These are phyloP conservation scores for Gastrolobium bilobum DNA, from an alignment of 306 rosid species.

Conservation along the genomic window DNA sequence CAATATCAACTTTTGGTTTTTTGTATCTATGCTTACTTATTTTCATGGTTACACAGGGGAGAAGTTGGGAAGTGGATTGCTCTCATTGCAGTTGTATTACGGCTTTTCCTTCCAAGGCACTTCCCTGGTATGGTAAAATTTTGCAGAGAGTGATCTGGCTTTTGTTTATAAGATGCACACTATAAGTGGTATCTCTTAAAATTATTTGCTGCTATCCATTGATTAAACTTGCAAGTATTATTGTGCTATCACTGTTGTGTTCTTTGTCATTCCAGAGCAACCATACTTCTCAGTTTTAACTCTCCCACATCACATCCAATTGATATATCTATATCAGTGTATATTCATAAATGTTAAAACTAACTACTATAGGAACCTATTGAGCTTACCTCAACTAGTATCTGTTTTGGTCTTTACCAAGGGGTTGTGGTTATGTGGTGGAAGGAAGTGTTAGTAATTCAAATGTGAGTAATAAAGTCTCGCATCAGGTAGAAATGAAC, in stretches of 20 bases:
- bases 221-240: neutral
- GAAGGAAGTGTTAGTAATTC: too few relatives aligned
- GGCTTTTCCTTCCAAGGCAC: conserved; percentile 69
- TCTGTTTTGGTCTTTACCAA: neutral
- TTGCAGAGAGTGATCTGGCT: neutral
- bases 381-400: conserved; percentile 60
- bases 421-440: neutral
- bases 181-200: neutral
- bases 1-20: neutral
- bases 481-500: too few relatives aligned
- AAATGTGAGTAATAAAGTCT: too few relatives aligned
- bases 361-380: neutral
- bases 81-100: conserved; percentile 65
- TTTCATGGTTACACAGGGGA: conserved; percentile 58
- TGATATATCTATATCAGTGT: too few relatives aligned
- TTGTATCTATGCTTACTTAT: conserved; percentile 12
- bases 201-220: neutral
- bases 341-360: neutral
- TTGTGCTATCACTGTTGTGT: conserved; percentile 8
- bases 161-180: neutral
- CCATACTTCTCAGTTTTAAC: neutral
- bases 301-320: neutral
- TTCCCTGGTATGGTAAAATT: conserved; percentile 65
- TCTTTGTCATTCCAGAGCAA: neutral
- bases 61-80: conserved; percentile 76